phyloP scores from a whole-genome alignment of 1,284 basidiomycete species.

The Farysia itapuensis region DNA sequence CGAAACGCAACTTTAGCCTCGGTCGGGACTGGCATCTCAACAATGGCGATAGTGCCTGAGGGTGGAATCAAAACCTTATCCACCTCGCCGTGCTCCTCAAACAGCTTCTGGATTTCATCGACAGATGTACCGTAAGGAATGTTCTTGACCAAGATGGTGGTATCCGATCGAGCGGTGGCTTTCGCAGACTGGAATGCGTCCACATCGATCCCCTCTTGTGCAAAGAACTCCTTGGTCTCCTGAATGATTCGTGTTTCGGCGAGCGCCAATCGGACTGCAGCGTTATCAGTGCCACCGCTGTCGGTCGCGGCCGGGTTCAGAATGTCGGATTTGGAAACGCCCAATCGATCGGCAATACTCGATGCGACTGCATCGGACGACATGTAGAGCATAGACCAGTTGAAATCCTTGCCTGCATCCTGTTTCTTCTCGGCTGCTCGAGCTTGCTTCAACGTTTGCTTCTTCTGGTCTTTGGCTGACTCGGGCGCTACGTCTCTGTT shows the following conservation, averaged over 20 bases:
- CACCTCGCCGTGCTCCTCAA: slow-evolving; percentile 77
- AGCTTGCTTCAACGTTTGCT: slow-evolving; percentile 64
- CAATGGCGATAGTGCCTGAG: slow-evolving; percentile 88
- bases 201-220: slow-evolving; percentile 63
- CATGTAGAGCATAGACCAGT: slow-evolving; percentile 96
- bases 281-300: slow-evolving; percentile 34
- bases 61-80: slow-evolving; percentile 81
- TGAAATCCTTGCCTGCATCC: slow-evolving; percentile 78
- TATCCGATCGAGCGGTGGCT: slow-evolving; percentile 63
- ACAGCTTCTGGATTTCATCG: slow-evolving; percentile 75
- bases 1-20: slow-evolving; percentile 67
- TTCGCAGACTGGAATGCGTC: slow-evolving; percentile 58
- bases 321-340: slow-evolving; percentile 80
- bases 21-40: slow-evolving; percentile 73
- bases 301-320: slow-evolving; percentile 67
- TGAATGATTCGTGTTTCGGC: slow-evolving; percentile 95
- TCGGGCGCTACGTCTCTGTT: slow-evolving; percentile 62
- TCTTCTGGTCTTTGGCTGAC: slow-evolving; percentile 8
- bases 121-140: slow-evolving; percentile 86
- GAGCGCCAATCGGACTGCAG: slow-evolving; percentile 87
- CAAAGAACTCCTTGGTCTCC: slow-evolving; percentile 85
- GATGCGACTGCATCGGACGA: slow-evolving; percentile 88
- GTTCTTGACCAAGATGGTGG: slow-evolving; percentile 90
- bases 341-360: slow-evolving; percentile 78
- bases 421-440: slow-evolving; percentile 71